Base-by-base conservation (phyloP, 768 basidiomycete genomes). In the Leccinum disarticulatum region DNA sequence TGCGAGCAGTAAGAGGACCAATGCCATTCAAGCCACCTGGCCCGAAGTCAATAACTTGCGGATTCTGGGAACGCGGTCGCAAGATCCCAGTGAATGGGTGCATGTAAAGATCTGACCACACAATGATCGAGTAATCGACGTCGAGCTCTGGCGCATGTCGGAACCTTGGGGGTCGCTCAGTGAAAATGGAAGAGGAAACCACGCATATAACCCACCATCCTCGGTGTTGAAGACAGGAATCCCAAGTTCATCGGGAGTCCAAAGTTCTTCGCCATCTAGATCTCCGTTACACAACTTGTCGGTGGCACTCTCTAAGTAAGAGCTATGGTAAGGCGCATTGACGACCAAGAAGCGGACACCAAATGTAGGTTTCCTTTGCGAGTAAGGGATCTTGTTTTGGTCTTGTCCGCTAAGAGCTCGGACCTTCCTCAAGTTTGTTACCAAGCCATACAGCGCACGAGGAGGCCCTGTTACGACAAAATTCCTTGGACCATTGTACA, bases 11-110 rank as follows among this genome's bases (percentile, higher is more conserved):
- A 57, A 98, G 81, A 55, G 89, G 87, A 46, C 96, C 96, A 64
- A 98, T 95, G 13, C 97, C 96, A 68, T 89, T 93, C 57, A 91
- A 70, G 14, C 96, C 95, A 61, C 97, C 96, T 2, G 97, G 93
- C 55, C 97, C 97, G 67, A 99, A 98, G 75, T 99, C 97, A 62
- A 98, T 78, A 3, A 93, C 90, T 98, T 0, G 95, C 93, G 9
- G 87, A 83, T 61, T 90, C 82, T 1, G 95, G 91, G 83, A 98
- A 96, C 61, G 86, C 78, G 35, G 93, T 95, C 6, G 95, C 95
- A 68, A 87, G 87, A 46, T 82, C 78, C 97, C 97, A 98, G 77
- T 97, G 91, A 64, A 99, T 95, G 13, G 93, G 91, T 33, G 80
- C n/a, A 81, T 1, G 88, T 91, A 74, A 96, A 96, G 66, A 98